Percentiles rank a stretch among this genome's conserved stretches.
These are phyloP conservation scores for Eimeria acervulina DNA, from an alignment of 169 alveolate genomes.

Conservation along the genomic window DNA sequence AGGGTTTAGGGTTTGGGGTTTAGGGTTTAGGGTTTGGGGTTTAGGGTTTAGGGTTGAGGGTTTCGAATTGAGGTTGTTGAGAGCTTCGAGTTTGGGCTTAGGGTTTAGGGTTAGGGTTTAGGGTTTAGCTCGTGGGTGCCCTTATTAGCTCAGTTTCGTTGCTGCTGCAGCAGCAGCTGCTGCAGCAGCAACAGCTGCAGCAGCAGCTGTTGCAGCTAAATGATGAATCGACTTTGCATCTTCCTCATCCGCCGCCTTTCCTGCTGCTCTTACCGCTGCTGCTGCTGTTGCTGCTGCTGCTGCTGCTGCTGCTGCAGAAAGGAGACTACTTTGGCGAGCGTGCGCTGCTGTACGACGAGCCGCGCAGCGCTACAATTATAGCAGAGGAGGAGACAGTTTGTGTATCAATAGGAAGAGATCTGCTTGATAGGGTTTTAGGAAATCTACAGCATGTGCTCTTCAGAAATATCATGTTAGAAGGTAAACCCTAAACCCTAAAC, in stretches of 20 bases:
- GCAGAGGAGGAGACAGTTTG: slow-evolving; percentile 93
- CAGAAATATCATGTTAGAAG: slow-evolving; percentile 91
- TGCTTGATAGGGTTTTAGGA: slow-evolving; percentile 92
- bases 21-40: neutral
- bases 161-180: slow-evolving; percentile 50
- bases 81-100: neutral
- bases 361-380: slow-evolving; percentile 96
- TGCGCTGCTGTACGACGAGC: slow-evolving; percentile 95
- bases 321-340: slow-evolving; percentile 87
- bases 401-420: slow-evolving; percentile 90
- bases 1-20: neutral
- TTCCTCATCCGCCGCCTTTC: too few relatives aligned
- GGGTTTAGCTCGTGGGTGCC: slow-evolving; percentile 36
- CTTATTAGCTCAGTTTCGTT: too few relatives aligned
- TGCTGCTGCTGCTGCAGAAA: slow-evolving; percentile 82
- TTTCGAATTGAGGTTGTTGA: neutral
- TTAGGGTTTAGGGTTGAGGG: neutral
- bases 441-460: slow-evolving; percentile 92
- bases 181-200: slow-evolving; percentile 28
- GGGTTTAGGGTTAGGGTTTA: slow-evolving; percentile 25
- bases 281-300: slow-evolving; percentile 52
- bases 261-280: slow-evolving; percentile 12
- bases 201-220: too few relatives aligned
- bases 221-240: too few relatives aligned
- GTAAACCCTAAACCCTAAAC: slow-evolving; percentile 11